Evolutionary conservation across 257 asterid species (phyloP).

Genomic region (Nicotiana sylvestris): DNA sequence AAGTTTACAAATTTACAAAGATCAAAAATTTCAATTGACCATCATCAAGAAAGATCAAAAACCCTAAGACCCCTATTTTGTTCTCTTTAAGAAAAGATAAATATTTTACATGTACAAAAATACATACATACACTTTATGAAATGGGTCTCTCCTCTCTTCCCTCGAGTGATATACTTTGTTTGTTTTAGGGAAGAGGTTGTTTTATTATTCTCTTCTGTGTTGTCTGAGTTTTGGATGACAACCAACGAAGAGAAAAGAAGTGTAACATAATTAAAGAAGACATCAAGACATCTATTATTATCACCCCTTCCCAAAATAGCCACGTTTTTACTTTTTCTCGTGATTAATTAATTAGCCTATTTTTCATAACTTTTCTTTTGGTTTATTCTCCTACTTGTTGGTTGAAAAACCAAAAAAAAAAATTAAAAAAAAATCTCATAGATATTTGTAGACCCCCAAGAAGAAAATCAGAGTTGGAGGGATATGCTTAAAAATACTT

Average conservation of each 20-base stretch:
- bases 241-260: neutral
- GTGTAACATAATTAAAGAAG: neutral
- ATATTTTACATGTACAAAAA: neutral
- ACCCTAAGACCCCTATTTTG: neutral
- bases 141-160: neutral
- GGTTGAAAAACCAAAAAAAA: too few species aligned
- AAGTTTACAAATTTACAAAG: neutral
- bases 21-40: neutral
- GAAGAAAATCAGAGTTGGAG: too few species aligned
- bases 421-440: too few species aligned
- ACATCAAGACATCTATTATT: neutral
- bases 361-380: too few species aligned
- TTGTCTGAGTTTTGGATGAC: slow-evolving; percentile 4
- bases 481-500: too few species aligned
- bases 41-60: neutral
- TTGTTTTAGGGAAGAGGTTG: neutral
- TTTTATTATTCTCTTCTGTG: neutral
- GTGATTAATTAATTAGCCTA: too few species aligned
- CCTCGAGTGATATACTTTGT: neutral
- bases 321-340: neutral
- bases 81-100: neutral
- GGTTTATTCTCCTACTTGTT: too few species aligned
- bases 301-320: neutral
- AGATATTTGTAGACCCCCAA: too few species aligned
- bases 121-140: neutral